Evolutionary conservation across 2,329 filamentous ascomycete genomes (phyloP).

Genomic region (Talaromyces piceae): DNA sequence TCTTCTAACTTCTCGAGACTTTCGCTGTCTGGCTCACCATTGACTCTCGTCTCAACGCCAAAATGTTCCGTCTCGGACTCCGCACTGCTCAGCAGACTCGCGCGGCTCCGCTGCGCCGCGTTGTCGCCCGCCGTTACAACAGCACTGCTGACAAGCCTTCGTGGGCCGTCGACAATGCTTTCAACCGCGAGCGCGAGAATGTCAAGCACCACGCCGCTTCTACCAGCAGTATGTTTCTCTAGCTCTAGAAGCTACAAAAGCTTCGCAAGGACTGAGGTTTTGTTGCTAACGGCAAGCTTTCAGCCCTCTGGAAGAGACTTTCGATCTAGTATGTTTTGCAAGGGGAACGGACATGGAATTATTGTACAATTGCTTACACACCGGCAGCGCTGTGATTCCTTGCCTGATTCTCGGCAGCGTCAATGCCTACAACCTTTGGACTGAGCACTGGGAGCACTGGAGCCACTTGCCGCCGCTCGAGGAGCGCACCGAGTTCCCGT

Average conservation of each 20-base stretch:
- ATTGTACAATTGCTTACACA: conserved; percentile 6
- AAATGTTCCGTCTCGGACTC: conserved; percentile 53
- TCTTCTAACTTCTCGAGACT: too few relatives aligned
- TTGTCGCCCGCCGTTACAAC: conserved; percentile 64
- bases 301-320: conserved; percentile 93
- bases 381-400: conserved; percentile 63
- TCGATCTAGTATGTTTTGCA: conserved; percentile 73
- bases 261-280: background rate
- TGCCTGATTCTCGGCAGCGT: conserved; percentile 60
- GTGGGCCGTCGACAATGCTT: conserved; percentile 72
- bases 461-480: conserved; percentile 75
- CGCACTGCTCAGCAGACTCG: conserved; percentile 56
- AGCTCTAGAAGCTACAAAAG: background rate
- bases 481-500: conserved; percentile 88
- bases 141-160: conserved; percentile 53
- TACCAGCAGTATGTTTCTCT: conserved; percentile 63
- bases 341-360: conserved; percentile 7
- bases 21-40: conserved; percentile 15
- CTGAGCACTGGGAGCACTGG: conserved; percentile 96
- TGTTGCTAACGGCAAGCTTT: conserved; percentile 19
- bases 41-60: conserved; percentile 44
- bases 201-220: conserved; percentile 83
- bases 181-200: conserved; percentile 83
- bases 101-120: conserved; percentile 46
- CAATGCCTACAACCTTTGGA: conserved; percentile 90